phyloP scores from a whole-genome alignment of 257 asterid genomes.

The Nicotiana tabacum region DNA sequence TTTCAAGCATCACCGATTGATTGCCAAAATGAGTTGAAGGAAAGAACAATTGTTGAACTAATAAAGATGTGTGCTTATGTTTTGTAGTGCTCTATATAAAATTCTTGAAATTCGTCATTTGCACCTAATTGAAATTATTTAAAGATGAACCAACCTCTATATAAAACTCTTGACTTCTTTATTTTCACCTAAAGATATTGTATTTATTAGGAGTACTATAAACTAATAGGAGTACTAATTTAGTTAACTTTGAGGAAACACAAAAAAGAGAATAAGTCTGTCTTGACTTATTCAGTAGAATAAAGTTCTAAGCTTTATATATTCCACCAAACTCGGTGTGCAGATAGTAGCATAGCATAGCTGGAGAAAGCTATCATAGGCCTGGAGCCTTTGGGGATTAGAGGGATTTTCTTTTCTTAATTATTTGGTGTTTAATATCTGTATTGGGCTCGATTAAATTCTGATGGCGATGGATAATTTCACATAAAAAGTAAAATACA shows the following conservation, averaged over 20 bases:
- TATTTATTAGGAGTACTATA: background rate
- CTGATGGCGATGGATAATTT: rapidly evolving
- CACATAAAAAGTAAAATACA: too few relatives aligned
- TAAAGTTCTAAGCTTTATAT: background rate
- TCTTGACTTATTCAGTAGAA: background rate
- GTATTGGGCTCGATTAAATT: too few relatives aligned
- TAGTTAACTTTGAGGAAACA: background rate
- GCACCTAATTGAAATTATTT: background rate
- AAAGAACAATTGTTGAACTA: background rate
- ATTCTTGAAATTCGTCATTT: background rate
- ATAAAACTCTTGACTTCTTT: background rate
- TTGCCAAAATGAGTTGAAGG: background rate
- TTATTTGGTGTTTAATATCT: too few relatives aligned
- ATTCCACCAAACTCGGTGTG: background rate
- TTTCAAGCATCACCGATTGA: too few relatives aligned
- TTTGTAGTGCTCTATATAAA: background rate
- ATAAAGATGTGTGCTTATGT: background rate
- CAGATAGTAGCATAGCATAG: background rate
- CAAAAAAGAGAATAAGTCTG: background rate
- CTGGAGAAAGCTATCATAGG: background rate
- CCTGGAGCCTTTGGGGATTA: too few relatives aligned
- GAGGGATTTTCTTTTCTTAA: too few relatives aligned
- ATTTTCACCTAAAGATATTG: background rate
- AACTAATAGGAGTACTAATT: background rate
- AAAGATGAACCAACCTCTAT: background rate